Conservation (phyloP, 345 rosid genomes). For the Syzygium aqueum region DNA sequence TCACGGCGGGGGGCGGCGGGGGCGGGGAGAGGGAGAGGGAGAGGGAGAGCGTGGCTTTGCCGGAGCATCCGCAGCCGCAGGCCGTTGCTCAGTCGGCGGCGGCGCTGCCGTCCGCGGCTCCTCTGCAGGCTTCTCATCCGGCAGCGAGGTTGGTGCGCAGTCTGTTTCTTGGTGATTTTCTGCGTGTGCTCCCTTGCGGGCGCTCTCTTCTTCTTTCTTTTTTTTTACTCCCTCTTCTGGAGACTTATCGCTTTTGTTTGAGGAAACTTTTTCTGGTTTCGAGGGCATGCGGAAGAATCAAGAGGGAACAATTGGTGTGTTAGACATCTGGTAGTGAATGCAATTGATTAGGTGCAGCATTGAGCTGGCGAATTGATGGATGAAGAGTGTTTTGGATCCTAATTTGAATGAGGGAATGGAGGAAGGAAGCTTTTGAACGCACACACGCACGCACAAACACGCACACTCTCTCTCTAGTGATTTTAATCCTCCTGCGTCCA, state of each 20-base stretch:
- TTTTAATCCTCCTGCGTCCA: background rate
- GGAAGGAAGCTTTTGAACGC: background rate
- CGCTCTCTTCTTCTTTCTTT: background rate
- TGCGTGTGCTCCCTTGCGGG: background rate
- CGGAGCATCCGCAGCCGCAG: constrained; percentile 43
- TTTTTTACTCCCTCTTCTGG: background rate
- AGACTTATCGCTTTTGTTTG: background rate
- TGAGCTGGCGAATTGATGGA: background rate
- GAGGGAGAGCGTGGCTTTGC: constrained; percentile 24
- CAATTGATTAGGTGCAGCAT: background rate
- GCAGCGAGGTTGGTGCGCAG: constrained; percentile 29
- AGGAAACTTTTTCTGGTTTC: background rate
- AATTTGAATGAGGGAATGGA: background rate
- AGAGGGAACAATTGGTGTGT: background rate
- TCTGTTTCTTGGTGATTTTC: background rate
- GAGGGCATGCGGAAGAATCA: background rate
- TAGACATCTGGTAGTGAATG: background rate
- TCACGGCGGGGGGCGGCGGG: constrained; percentile 37
- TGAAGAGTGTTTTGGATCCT: background rate
- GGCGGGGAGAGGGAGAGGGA: constrained; percentile 21
- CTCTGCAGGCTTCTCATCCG: constrained; percentile 26
- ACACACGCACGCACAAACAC: too few species aligned
- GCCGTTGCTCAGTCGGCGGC: constrained; percentile 7
- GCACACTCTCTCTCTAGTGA: background rate
- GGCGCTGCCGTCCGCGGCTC: constrained; percentile 7